Evolutionary conservation across 768 basidiomycete genomes (phyloP).

Genomic region (Tylopilus balloui): DNA sequence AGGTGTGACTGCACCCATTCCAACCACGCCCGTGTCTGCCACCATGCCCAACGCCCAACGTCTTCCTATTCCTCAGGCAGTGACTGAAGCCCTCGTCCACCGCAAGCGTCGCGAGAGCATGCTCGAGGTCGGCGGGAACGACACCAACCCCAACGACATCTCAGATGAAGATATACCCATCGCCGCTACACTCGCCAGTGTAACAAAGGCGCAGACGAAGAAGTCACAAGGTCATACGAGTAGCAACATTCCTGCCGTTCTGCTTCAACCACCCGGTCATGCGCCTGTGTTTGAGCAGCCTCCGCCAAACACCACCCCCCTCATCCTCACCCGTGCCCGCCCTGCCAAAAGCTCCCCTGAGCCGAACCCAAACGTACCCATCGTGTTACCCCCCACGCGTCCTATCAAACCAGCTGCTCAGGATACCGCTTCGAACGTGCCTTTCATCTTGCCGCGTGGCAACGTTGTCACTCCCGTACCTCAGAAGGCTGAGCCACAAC

Average conservation of each 20-base stretch:
- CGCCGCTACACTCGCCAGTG: constrained; percentile 16
- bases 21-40: constrained; percentile 46
- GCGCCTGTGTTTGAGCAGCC: constrained; percentile 27
- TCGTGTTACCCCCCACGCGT: constrained; percentile 30
- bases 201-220: constrained; percentile 13
- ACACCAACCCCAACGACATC: constrained; percentile 29
- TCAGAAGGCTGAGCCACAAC: constrained; percentile 44
- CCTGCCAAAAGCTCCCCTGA: constrained; percentile 18
- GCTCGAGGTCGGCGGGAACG: constrained; percentile 41
- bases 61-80: constrained; percentile 61
- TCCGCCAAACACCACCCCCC: constrained; percentile 16
- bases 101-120: constrained; percentile 72
- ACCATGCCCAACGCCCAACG: constrained; percentile 35
- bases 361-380: constrained; percentile 26
- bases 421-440: constrained; percentile 34
- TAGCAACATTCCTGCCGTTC: constrained; percentile 24
- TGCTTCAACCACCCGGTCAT: constrained; percentile 29
- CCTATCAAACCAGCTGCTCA: constrained; percentile 34
- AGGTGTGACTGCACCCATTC: constrained; percentile 75
- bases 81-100: constrained; percentile 66
- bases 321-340: constrained; percentile 21
- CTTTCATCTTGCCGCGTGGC: constrained; percentile 45
- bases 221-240: constrained; percentile 18
- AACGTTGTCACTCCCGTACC: constrained; percentile 40
- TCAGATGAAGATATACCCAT: constrained; percentile 36